phyloP scores from a whole-genome alignment of 2,329 filamentous ascomycete species.

The Acarospora socialis region DNA sequence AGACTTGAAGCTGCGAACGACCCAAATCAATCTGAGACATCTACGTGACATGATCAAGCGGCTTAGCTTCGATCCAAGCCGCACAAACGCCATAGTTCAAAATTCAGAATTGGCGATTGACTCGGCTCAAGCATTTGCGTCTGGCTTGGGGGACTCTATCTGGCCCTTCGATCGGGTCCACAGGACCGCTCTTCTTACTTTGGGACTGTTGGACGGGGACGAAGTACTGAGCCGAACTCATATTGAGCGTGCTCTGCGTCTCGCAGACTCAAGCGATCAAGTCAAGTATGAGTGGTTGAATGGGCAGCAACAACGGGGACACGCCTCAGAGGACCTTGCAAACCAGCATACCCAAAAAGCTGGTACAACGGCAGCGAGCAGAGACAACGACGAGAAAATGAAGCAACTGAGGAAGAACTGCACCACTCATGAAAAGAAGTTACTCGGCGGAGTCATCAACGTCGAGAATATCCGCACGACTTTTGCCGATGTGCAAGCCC shows the following conservation, averaged over 20 bases:
- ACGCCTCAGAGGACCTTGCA: slow-evolving; percentile 19
- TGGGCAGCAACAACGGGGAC: slow-evolving; percentile 25
- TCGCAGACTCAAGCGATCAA: slow-evolving; percentile 33
- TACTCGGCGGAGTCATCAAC: slow-evolving; percentile 70
- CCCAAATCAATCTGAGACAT: slow-evolving; percentile 50
- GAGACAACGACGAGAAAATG: slow-evolving; percentile 28
- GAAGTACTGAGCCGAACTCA: slow-evolving; percentile 26
- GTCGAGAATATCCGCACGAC: slow-evolving; percentile 70
- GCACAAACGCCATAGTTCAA: slow-evolving; percentile 19
- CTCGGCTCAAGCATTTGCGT: slow-evolving; percentile 13
- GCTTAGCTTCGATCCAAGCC: slow-evolving; percentile 23
- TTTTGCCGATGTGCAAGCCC: slow-evolving; percentile 75
- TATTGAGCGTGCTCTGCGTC: slow-evolving; percentile 25
- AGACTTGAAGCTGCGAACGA: slow-evolving; percentile 34
- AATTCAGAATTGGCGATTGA: slow-evolving; percentile 20
- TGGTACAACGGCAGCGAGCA: slow-evolving; percentile 21
- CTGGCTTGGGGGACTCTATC: slow-evolving; percentile 36
- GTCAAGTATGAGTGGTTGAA: slow-evolving; percentile 30
- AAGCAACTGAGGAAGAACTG: slow-evolving; percentile 41
- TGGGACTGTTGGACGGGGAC: slow-evolving; percentile 33
- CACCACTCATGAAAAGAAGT: slow-evolving; percentile 67
- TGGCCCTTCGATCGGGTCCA: slow-evolving; percentile 49
- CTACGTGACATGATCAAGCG: slow-evolving; percentile 46
- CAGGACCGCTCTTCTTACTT: slow-evolving; percentile 40
- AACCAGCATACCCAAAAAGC: slow-evolving; percentile 21